phyloP scores from a whole-genome alignment of 23 red algal species.

The Chondrus crispus region DNA sequence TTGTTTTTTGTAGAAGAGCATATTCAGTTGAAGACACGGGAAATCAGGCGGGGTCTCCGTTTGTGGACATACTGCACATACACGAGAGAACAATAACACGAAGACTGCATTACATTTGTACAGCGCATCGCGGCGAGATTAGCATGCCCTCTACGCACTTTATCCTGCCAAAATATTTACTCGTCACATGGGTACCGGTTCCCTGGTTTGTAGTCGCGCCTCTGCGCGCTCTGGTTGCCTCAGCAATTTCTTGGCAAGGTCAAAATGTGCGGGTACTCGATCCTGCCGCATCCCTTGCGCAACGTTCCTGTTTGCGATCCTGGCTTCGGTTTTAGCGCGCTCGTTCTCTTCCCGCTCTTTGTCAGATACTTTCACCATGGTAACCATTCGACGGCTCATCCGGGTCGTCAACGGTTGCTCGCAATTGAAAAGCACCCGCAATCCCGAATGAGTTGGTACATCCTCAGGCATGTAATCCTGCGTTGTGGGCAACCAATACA shows the following conservation, averaged over 20 bases:
- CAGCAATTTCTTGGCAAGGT: constrained; percentile 44
- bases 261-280: constrained; percentile 43
- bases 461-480: constrained; percentile 72
- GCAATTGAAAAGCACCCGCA: constrained; percentile 55
- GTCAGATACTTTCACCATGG: constrained; percentile 55
- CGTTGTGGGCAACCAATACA: constrained; percentile 94
- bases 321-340: not conserved
- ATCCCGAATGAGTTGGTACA: constrained; percentile 44
- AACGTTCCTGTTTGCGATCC: not conserved
- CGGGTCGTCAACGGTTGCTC: constrained; percentile 67
- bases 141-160: too few species aligned
- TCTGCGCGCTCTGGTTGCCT: constrained; percentile 62
- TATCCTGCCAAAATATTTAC: not conserved
- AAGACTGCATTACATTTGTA: too few species aligned
- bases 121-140: too few species aligned
- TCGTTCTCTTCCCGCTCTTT: constrained; percentile 15
- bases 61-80: too few species aligned
- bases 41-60: too few species aligned
- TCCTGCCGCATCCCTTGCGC: not conserved
- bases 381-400: constrained; percentile 66
- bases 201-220: constrained; percentile 17
- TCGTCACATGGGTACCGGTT: constrained; percentile 26
- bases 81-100: too few species aligned
- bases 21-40: too few species aligned
- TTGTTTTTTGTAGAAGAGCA: too few species aligned